Evolutionary conservation across 108 stramenopile species (phyloP), one percentile per base, ranked within the genome.

Genomic region (Fragilaria radians): DNA sequence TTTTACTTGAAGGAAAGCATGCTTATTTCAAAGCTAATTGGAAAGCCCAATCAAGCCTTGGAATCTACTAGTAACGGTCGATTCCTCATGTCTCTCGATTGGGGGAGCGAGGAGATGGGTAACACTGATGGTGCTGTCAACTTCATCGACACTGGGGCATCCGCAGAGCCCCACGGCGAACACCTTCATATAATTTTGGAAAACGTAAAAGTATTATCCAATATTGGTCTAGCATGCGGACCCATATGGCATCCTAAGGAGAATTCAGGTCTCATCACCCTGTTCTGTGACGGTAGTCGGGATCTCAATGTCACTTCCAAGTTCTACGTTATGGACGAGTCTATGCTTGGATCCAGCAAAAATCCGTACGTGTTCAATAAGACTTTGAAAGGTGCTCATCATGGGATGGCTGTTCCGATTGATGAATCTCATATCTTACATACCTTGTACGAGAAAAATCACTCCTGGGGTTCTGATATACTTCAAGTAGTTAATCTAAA

Each of bases 291-390:
- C 26, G 70, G 70, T 11, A 32, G 7, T 24, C 36, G 5, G 28
- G 32, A 3, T 9, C 23, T 5, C 23, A 3, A 57, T 26, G 36
- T 65, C 57, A 71, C 64, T 32, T 33, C 55, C 4, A 71, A 63
- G n/a, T 25, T 71, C 33, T 59, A 52, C 50, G 51, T 71, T 27
- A 14, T 71, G 11, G 70, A 71, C 50, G 70, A 71, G 53, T 47
- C 36, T 31, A 7, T 54, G 11, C 31, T 68, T 19, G 66, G 66
- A 28, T 28, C 54, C 1, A 14, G 54, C 9, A 50, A 42, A 28
- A 67, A 58, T 52, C 58, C 66, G 3, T n/a, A 59, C 2, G 57
- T 65, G 17, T 53, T 26, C 58, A 56, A 25, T 46, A 14, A n/a
- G 4, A 59, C 58, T 29, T 57, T 71, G 25, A 21, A 59, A 46